These are phyloP conservation scores for Nothophytophthora sp. DNA, from an alignment of 352 stramenopile species.

Conservation along the genomic window DNA sequence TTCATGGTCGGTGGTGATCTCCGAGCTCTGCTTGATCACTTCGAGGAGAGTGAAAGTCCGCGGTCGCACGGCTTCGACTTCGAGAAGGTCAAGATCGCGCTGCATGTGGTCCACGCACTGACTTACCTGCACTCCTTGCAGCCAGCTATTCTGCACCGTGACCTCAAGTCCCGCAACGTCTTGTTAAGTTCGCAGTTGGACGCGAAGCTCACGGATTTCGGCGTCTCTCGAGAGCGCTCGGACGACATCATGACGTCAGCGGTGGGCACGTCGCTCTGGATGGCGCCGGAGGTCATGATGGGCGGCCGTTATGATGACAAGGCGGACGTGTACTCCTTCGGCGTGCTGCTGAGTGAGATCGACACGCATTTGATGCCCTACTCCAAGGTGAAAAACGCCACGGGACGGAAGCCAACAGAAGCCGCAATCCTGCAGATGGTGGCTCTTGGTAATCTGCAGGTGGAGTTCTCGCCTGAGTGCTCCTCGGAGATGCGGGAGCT, in stretches of 20 bases:
- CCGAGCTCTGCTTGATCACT: conserved; percentile 36
- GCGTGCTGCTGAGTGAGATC: conserved; percentile 48
- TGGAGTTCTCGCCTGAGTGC: conserved; percentile 38
- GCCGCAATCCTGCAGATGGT: conserved; percentile 45
- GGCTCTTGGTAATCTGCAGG: conserved; percentile 25
- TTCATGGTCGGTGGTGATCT: conserved; percentile 51
- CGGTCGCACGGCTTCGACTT: conserved; percentile 37
- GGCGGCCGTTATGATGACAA: conserved; percentile 44
- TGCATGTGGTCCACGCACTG: conserved; percentile 42
- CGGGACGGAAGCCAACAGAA: conserved; percentile 32
- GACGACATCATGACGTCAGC: conserved; percentile 46
- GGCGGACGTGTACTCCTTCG: conserved; percentile 52
- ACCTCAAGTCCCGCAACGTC: conserved; percentile 85
- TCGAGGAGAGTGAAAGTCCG: conserved; percentile 20
- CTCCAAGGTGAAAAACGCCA: conserved; percentile 29
- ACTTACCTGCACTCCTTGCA: conserved; percentile 56
- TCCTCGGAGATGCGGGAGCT: conserved; percentile 23
- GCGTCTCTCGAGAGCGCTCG: conserved; percentile 37
- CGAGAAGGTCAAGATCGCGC: conserved; percentile 54
- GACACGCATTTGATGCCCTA: conserved; percentile 52
- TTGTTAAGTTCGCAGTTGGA: conserved; percentile 48
- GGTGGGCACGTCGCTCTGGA: conserved; percentile 55
- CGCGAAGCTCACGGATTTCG: conserved; percentile 67
- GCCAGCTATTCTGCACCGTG: conserved; percentile 52
- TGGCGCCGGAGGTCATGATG: conserved; percentile 57